These are phyloP conservation scores for Monosporascus sp. DNA, from an alignment of 2,329 filamentous ascomycete species.

Conservation along the genomic window DNA sequence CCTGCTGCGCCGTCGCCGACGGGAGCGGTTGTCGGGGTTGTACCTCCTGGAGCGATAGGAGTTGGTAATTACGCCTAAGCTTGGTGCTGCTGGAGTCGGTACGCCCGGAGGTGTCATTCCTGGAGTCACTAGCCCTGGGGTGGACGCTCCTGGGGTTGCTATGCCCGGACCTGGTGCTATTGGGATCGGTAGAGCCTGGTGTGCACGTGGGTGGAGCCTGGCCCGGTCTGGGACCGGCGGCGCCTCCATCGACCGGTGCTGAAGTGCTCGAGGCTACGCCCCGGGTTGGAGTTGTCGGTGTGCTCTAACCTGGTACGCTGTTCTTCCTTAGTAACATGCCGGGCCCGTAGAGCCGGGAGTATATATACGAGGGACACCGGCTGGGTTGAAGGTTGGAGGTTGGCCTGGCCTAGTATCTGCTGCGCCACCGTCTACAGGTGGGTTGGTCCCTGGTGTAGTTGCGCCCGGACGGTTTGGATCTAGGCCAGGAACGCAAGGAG, in stretches of 20 bases:
- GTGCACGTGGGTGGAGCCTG: too few species aligned
- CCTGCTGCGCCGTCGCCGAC: slow-evolving; percentile 1
- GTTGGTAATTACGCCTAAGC: background rate
- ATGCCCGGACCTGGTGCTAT: background rate
- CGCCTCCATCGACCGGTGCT: too few species aligned
- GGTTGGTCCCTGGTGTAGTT: slow-evolving; percentile 1
- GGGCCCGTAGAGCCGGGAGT: slow-evolving; percentile 6
- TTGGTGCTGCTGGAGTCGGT: background rate
- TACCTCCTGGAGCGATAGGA: background rate
- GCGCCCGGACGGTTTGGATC: slow-evolving; percentile 8
- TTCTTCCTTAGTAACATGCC: too few species aligned
- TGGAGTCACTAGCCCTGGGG: background rate
- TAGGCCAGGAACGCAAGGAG: slow-evolving; percentile 8
- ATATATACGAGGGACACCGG: slow-evolving; percentile 1
- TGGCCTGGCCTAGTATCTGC: slow-evolving; percentile 2
- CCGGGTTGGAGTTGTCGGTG: too few species aligned
- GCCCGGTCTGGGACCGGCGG: too few species aligned
- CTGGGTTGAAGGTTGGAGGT: slow-evolving; percentile 3
- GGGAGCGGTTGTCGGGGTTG: slow-evolving; percentile 4
- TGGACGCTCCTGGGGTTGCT: background rate
- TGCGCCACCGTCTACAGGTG: slow-evolving; percentile 5
- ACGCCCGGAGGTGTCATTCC: background rate
- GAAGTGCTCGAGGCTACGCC: too few species aligned
- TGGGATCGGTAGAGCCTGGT: background rate
- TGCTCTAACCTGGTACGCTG: too few species aligned